Base-by-base conservation (phyloP, 169 alveolate genomes). In the Plasmodium fragile region DNA sequence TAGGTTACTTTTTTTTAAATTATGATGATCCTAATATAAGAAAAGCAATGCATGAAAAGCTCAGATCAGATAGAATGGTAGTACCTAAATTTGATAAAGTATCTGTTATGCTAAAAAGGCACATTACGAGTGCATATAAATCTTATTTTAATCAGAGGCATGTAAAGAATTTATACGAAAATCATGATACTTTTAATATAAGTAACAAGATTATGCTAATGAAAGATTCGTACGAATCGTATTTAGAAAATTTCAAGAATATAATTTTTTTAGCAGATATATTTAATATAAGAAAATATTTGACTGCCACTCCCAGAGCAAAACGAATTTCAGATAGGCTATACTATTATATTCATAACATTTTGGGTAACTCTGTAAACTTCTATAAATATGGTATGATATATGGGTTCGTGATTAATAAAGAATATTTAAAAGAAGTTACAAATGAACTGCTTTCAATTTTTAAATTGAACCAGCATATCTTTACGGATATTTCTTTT, bases 371-470 rank as follows among this genome's bases (percentile, higher is more conserved):
- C 65, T 16, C 92, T 82, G 41, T 36, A 36, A 82, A 82, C 22
- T 59, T 82, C 72, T 82, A 82, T 70, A 82, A 82, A 82, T 82
- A 82, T 69, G 92, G 92, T 59, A 82, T 82, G 53, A 82, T 82
- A 65, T 82, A 82, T 65, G 92, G 92, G 71, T 82, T 82, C 34
- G 45, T 10, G 49, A 7, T 82, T 13, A 59, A 82, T 70, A 82
- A 82, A 7, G 53, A 34, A 65, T 39, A 39, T 41, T 82, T 82
- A 11, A 82, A 82, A 59, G 83, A 83, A 71, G 49, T 83, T 4
- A 8, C 59, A 16, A 55, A 83, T 4, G 82, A 41, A 83, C 16
- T 83, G 77, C 22, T 43, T 45, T 71, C 83, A 25, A 36, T 83
- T 41, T 83, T 71, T 83, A 71, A 83, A 71, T 3, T 28, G 18